These are phyloP conservation scores for Lolium rigidum DNA, from an alignment of 176 grass and related monocot species.

Conservation along the genomic window DNA sequence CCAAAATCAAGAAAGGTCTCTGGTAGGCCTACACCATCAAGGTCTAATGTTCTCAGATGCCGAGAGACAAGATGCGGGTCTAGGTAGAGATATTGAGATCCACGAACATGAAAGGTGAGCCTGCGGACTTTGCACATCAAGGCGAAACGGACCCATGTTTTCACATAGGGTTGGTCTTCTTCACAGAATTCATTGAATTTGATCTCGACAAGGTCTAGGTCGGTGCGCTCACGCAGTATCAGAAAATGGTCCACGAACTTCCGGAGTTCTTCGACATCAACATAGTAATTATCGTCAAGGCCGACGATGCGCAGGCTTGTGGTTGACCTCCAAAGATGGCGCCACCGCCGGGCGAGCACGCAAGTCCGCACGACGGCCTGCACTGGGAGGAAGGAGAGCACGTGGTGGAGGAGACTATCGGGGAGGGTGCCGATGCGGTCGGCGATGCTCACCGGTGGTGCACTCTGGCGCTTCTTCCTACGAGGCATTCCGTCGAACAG, in stretches of 20 bases:
- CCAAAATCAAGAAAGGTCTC: neutral
- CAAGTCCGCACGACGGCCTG: neutral
- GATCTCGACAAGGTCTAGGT: neutral
- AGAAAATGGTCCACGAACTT: neutral
- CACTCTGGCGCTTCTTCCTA: neutral
- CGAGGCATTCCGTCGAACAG: constrained; percentile 4
- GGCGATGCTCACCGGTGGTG: neutral
- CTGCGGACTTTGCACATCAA: neutral
- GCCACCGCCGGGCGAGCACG: neutral
- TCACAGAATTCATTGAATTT: accelerated
- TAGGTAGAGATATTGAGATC: neutral
- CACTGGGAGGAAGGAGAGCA: neutral
- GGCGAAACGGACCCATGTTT: neutral
- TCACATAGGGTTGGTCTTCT: neutral
- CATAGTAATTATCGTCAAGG: neutral
- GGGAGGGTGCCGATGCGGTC: neutral
- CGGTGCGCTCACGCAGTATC: neutral
- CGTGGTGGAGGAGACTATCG: neutral
- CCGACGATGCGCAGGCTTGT: neutral
- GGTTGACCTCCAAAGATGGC: neutral
- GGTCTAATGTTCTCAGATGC: neutral
- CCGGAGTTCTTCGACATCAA: neutral
- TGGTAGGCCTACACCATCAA: neutral
- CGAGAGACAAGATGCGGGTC: neutral
- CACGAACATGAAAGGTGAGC: neutral